These are phyloP conservation scores for Flammula alnicola DNA, from an alignment of 1,284 basidiomycete species.

Conservation along the genomic window DNA sequence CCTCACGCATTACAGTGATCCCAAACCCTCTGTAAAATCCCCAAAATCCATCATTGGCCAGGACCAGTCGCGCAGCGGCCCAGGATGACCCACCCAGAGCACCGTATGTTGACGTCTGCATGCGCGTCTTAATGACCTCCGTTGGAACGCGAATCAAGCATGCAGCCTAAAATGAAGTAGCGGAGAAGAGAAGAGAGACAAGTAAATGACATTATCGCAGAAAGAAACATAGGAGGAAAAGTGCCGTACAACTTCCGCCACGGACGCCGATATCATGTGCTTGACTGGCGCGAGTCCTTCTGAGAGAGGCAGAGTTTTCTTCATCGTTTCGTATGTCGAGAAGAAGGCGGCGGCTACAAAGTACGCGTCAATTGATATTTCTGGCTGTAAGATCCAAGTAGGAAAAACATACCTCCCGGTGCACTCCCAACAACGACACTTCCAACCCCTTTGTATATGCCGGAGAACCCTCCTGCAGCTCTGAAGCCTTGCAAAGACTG, in stretches of 20 bases:
- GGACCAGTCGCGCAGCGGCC: conserved; percentile 42
- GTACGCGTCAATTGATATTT: background rate
- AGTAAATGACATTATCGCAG: conserved; percentile 14
- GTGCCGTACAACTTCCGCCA: conserved; percentile 78
- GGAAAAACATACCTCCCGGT: conserved; percentile 77
- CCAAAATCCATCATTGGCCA: conserved; percentile 40
- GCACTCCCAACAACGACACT: conserved; percentile 96
- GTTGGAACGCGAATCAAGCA: conserved; percentile 36
- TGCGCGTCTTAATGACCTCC: conserved; percentile 42
- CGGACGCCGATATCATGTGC: conserved; percentile 83
- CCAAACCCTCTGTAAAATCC: conserved; percentile 54
- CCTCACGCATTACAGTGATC: conserved; percentile 52
- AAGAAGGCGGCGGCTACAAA: conserved; percentile 90
- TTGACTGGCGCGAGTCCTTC: conserved; percentile 67
- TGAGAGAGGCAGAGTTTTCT: conserved; percentile 68
- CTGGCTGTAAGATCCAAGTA: background rate
- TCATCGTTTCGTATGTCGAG: conserved; percentile 91
- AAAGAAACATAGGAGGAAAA: conserved; percentile 29
- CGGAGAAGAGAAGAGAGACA: conserved; percentile 6
- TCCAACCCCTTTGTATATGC: conserved; percentile 94
- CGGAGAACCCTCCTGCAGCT: conserved; percentile 86
- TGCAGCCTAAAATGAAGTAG: conserved; percentile 25
- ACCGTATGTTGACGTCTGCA: conserved; percentile 52
- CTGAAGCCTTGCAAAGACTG: conserved; percentile 90
- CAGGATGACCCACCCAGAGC: conserved; percentile 44